Evolutionary conservation across 139 green algal genomes (phyloP), one percentile per base, ranked within the genome.

Genomic region (Gonium pectorale): DNA sequence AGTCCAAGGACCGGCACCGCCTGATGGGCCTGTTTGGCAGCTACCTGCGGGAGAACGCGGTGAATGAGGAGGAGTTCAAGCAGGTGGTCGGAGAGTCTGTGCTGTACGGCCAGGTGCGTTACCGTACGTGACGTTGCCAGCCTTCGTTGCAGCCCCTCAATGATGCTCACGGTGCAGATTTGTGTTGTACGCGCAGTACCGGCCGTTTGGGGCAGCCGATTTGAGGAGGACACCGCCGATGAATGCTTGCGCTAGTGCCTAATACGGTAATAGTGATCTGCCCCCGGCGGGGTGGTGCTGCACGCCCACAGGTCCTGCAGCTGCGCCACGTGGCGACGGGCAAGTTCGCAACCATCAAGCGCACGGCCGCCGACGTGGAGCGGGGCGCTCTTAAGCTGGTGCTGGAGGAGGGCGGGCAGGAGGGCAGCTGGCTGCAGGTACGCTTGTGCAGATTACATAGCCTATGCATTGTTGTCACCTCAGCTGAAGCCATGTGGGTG

Each of bases 281-380:
- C n/a, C n/a, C n/a, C n/a, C n/a, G n/a, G n/a, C n/a, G n/a, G n/a
- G n/a, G n/a, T n/a, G n/a, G n/a, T n/a, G n/a, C n/a, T 17, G 29
- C 63, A 5, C 63, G 15, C 19, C 11, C 44, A 26, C 78, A 85
- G 78, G n/a, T 43, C 0, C 27, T 89, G 2, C 84, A 89, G 44
- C 66, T 89, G 27, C 54, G 62, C 0, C 84, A 89, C 38, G 56
- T 81, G 37, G 3, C 52, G 26, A 81, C 75, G 2, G 68, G 59
- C 46, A 74, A 75, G 66, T 86, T 81, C 19, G 2, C 86, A 21
- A 79, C 84, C 67, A 86, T 89, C 22, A 82, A 83, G 70, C 66
- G 67, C 29, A 89, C 84, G 6, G 84, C 84, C 11, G 75, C 84
- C 3, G 84, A 86, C n/a, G 84, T 89, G 43, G 84, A 86, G 75